Evolutionary conservation across 805 yeast genomes (phyloP).

Genomic region (Candida verbasci): DNA sequence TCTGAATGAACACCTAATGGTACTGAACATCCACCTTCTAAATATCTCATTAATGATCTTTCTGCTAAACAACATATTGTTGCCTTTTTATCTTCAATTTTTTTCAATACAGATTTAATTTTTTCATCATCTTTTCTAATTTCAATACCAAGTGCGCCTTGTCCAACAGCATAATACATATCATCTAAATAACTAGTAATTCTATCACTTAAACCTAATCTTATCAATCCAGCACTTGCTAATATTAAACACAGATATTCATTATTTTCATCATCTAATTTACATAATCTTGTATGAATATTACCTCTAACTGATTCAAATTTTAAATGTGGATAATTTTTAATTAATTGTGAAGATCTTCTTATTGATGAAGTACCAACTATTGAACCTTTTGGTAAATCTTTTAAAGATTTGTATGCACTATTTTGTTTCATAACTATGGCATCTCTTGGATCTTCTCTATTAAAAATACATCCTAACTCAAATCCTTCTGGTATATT

Average conservation of each 20-base stretch:
- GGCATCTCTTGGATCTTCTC: conserved; percentile 95
- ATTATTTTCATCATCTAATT: conserved; percentile 64
- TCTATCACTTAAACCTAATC: conserved; percentile 69
- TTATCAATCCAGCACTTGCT: conserved; percentile 87
- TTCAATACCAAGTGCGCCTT: conserved; percentile 94
- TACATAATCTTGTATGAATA: conserved; percentile 70
- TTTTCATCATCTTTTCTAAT: conserved; percentile 65
- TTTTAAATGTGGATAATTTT: conserved; percentile 67
- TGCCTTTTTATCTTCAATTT: conserved; percentile 62
- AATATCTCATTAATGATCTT: conserved; percentile 75
- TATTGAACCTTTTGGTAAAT: conserved; percentile 77
- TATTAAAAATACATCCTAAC: conserved; percentile 76
- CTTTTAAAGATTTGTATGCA: conserved; percentile 58
- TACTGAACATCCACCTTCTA: conserved; percentile 98
- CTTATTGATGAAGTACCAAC: conserved; percentile 95
- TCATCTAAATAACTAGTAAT: conserved; percentile 71
- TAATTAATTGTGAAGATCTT: conserved; percentile 84
- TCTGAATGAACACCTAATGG: conserved; percentile 87
- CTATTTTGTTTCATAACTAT: conserved; percentile 68
- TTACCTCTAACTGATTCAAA: conserved; percentile 86
- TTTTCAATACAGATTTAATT: conserved; percentile 54
- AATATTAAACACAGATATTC: conserved; percentile 63
- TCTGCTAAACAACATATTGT: conserved; percentile 82
- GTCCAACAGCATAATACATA: conserved; percentile 98
- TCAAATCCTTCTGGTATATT: conserved; percentile 83